phyloP scores from a whole-genome alignment of 176 grass and related monocot genomes.

The Echinochloa phyllopogon region DNA sequence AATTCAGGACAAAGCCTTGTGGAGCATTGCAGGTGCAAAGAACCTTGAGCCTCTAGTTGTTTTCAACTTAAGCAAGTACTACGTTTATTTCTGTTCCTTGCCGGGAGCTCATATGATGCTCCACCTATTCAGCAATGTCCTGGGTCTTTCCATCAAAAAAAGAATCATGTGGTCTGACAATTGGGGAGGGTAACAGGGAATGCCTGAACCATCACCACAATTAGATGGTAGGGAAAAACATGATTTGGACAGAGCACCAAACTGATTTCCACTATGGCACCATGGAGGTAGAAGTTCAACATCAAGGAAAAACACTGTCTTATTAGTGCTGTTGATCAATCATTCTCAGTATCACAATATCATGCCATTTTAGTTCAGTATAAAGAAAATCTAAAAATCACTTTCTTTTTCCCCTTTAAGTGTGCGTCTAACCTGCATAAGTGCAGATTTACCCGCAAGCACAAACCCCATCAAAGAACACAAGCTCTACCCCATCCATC shows the following conservation, averaged over 20 bases:
- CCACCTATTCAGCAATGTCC: not conserved
- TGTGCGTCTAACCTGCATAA: not conserved
- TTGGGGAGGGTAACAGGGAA: not conserved
- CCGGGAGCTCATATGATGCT: not conserved
- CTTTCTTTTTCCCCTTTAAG: not conserved
- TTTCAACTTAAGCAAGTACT: not conserved
- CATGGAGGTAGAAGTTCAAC: constrained; percentile 37
- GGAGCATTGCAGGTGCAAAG: not conserved
- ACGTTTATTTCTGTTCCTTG: not conserved
- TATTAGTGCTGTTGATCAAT: constrained; percentile 36
- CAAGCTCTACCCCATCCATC: not conserved
- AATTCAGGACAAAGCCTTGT: not conserved
- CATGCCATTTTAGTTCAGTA: not conserved
- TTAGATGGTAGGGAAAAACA: constrained; percentile 28
- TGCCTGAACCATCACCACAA: constrained; percentile 31
- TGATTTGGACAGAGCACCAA: constrained; percentile 30
- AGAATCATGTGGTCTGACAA: not conserved
- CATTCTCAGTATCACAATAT: constrained; percentile 25
- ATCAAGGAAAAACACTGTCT: constrained; percentile 33
- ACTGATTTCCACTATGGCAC: not conserved
- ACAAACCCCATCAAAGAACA: not conserved
- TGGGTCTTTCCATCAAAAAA: not conserved
- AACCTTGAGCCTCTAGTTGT: not conserved
- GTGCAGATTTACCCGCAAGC: not conserved
- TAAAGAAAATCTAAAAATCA: constrained; percentile 9